Base-by-base conservation (phyloP, 768 basidiomycete genomes). In the Leccinum olivaceopallidum region DNA sequence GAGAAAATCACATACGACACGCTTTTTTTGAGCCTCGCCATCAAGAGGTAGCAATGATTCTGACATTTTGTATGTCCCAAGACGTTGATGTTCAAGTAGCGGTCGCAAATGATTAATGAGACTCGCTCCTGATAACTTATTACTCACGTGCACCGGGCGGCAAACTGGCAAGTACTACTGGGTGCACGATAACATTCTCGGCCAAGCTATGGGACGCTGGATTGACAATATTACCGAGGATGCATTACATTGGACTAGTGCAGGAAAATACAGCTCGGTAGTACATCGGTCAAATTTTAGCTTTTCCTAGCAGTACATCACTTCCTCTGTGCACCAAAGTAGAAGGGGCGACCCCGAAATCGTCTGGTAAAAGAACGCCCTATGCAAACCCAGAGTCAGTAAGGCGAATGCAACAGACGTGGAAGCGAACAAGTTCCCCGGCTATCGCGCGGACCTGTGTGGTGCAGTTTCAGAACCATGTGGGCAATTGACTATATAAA, bases 271-370 rank as follows among this genome's bases (percentile, higher is more conserved):
- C 44, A 59, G 62, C 32, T 12, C 53, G 60, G 58, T 56, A 58
- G 53, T 60, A 47, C 59, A 65, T 28, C 13, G 32, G 58, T 71
- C 76, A 89, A 59, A 88, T 80, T 65, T 85, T 90, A 6, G 87
- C 81, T 66, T 82, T 89, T 53, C 86, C 87, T 20, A 89, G 75
- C 34, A 85, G 81, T 2, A 80, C 83, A 34, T 85, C 83, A 58
- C 82, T 80, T 76, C 88, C 88, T 76, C 86, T 86, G 74, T 89
- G 82, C 26, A 91, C 84, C 22, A 94, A 73, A 9, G 92, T 94
- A 8, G 92, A 94, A 0, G 92, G 92, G 6, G 92, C 92, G 69
- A 91, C 89, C 6, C 92, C 92, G 69, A 94, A 93, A 58, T 92
- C 87, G 4, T 88, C 86, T 30, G 85, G 81, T 57, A 93, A 74